A percentile compares a stretch with the other conserved stretches of the same genome.
Conservation (phyloP, 2,329 filamentous ascomycete genomes). For the Fusarium tanahbumbuense region DNA sequence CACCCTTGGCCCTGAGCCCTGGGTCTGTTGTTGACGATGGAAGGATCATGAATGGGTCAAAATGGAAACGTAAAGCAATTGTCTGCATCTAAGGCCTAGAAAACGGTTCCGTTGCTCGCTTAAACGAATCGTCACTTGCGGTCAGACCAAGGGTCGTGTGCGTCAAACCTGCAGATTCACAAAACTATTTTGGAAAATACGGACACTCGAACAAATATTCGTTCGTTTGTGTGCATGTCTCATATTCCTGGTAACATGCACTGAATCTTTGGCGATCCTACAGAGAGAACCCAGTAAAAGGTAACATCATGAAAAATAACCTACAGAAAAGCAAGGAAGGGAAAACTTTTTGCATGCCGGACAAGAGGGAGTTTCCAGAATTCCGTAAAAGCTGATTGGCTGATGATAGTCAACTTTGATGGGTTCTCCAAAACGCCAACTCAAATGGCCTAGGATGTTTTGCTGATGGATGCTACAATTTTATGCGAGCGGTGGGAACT, state of each 20-base stretch:
- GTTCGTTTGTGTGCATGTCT: conserved; percentile 1
- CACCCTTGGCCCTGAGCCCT: conserved; percentile 12
- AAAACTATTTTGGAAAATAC: conserved; percentile 8
- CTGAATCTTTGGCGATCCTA: conserved; percentile 1
- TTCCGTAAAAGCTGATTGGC: conserved; percentile 38
- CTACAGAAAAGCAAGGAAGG: conserved; percentile 27
- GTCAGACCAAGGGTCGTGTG: conserved; percentile 36
- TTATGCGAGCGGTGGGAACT: conserved; percentile 27
- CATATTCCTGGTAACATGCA: background rate
- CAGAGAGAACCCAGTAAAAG: conserved; percentile 19
- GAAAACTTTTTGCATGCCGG: conserved; percentile 28
- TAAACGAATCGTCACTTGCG: conserved; percentile 29
- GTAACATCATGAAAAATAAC: background rate
- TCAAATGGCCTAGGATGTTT: conserved; percentile 21
- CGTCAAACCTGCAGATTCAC: conserved; percentile 6
- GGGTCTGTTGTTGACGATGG: conserved; percentile 1
- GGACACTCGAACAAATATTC: background rate
- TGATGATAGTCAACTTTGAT: conserved; percentile 27
- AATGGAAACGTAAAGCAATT: background rate
- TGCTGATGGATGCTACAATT: conserved; percentile 24
- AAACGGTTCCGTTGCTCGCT: conserved; percentile 38
- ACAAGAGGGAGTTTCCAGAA: conserved; percentile 26
- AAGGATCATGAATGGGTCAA: conserved; percentile 12
- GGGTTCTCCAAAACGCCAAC: conserved; percentile 32
- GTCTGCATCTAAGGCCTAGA: conserved; percentile 14